A percentile compares a stretch with the other conserved stretches of the same genome.
Conservation (phyloP, 1,139 yeast species). For the Suhomyces panamericanus region DNA sequence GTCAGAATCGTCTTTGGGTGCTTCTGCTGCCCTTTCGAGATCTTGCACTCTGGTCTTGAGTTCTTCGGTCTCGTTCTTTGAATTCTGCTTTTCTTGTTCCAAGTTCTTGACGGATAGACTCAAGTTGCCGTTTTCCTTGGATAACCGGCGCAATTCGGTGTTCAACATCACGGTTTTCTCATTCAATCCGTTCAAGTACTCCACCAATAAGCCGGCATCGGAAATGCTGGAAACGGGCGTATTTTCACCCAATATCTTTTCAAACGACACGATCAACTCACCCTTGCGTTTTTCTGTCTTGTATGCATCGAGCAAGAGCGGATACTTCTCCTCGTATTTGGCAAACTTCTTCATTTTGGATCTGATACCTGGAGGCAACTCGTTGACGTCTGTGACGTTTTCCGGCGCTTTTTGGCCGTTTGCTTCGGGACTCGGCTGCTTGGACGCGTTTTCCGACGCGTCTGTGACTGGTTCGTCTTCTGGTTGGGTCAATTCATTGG, state of each 20-base stretch:
- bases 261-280: constrained; percentile 64
- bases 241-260: constrained; percentile 67
- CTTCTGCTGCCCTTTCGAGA: constrained; percentile 23
- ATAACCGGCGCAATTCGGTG: constrained; percentile 44
- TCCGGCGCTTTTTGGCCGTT: not conserved
- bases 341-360: constrained; percentile 72
- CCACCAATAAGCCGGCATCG: constrained; percentile 69
- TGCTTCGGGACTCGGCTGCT: constrained; percentile 3
- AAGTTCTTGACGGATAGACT: constrained; percentile 11
- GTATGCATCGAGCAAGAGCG: constrained; percentile 77
- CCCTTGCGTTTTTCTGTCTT: constrained; percentile 73
- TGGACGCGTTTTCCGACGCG: not conserved
- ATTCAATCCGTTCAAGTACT: constrained; percentile 64
- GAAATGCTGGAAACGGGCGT: constrained; percentile 79
- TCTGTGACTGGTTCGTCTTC: constrained; percentile 31
- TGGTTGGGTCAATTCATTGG: constrained; percentile 47
- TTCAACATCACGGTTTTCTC: constrained; percentile 61
- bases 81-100: constrained; percentile 4
- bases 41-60: not conserved
- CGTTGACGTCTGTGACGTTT: constrained; percentile 26
- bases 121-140: constrained; percentile 18
- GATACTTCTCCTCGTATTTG: constrained; percentile 89
- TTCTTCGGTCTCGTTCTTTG: not conserved
- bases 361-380: constrained; percentile 55
- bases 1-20: constrained; percentile 9